Base-by-base conservation (phyloP, 805 yeast species). In the Lachancea lanzarotensis region DNA sequence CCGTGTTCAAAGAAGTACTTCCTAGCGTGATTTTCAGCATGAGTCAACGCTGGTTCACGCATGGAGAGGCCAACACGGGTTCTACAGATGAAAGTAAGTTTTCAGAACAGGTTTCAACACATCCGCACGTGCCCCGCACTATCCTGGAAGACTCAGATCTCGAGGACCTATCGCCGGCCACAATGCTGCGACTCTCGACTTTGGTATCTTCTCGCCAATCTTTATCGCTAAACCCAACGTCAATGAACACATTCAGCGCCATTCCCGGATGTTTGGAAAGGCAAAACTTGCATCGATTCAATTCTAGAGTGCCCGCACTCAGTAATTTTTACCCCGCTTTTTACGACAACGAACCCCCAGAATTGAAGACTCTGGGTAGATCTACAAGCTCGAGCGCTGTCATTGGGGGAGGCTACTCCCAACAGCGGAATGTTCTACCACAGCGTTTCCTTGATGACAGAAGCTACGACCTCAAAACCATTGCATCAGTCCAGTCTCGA, bases 121-220 rank as follows among this genome's bases (percentile, higher is more conserved):
- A 43, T 12, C 17, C 38, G 8, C 37, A 17, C 27, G 5, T 46
- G 1, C 55, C 56, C 9, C 50, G 48, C 35, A 52, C 55, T 3
- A 48, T 51, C 3, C 48, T 59, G 11, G 67, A 60, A 29, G 63
- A 57, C 19, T 43, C 45, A 3, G 67, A 63, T 41, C 42, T 57
- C 20, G 60, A 55, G 19, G 77, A 78, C 41, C 69, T 82, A 15
- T 75, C 84, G 3, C 78, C 86, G 2, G 81, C 82, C 9, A 82
- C 80, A 51, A 74, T 81, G 72, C 70, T 80, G 58, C 74, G 83
- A 55, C 70, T 90, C 12, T 75, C 84, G 0, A 74, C 85, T 3
- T 68, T 91, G 47, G 76, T 79, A 39, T 78, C 82, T 13, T 80
- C 91, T 1, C 76, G 96, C 51, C 88, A 85, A 52, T 86, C 97